A percentile compares a stretch with the other conserved stretches of the same genome.
These are phyloP conservation scores for Backusella sp. DNA, from an alignment of 192 early-diverging fungal species.

Conservation along the genomic window DNA sequence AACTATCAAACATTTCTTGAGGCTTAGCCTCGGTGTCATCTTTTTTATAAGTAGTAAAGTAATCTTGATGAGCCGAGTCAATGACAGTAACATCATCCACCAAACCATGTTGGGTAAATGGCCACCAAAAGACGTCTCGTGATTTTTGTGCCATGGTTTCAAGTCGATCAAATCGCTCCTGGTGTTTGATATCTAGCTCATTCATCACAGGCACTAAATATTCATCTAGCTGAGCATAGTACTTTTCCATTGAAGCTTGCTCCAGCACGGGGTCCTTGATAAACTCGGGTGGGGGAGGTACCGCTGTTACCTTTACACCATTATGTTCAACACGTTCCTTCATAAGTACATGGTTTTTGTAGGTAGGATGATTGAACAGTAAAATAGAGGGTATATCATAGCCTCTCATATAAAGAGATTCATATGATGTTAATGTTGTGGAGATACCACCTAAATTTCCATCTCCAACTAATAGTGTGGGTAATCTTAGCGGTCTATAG, in stretches of 20 bases:
- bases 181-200: constrained; percentile 47
- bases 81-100: constrained; percentile 63
- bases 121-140: constrained; percentile 71
- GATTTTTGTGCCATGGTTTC: constrained; percentile 52
- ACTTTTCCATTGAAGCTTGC: constrained; percentile 53
- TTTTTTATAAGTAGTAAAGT: constrained; percentile 51
- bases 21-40: not conserved
- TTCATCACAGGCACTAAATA: constrained; percentile 44
- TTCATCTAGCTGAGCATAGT: constrained; percentile 51
- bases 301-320: constrained; percentile 28
- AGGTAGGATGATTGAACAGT: constrained; percentile 60
- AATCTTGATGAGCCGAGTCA: constrained; percentile 72
- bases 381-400: constrained; percentile 69
- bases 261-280: constrained; percentile 42
- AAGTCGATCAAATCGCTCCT: constrained; percentile 51
- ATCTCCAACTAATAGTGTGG: constrained; percentile 76
- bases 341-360: constrained; percentile 57
- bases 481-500: constrained; percentile 65
- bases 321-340: constrained; percentile 30
- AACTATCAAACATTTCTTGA: constrained; percentile 67
- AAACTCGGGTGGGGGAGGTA: constrained; percentile 50
- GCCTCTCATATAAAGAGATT: constrained; percentile 65
- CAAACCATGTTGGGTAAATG: constrained; percentile 72
- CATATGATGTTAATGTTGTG: constrained; percentile 74
- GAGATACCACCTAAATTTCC: constrained; percentile 79